Evolutionary conservation across 176 grass and related monocot species (phyloP).

Genomic region (Phyllostachys edulis): DNA sequence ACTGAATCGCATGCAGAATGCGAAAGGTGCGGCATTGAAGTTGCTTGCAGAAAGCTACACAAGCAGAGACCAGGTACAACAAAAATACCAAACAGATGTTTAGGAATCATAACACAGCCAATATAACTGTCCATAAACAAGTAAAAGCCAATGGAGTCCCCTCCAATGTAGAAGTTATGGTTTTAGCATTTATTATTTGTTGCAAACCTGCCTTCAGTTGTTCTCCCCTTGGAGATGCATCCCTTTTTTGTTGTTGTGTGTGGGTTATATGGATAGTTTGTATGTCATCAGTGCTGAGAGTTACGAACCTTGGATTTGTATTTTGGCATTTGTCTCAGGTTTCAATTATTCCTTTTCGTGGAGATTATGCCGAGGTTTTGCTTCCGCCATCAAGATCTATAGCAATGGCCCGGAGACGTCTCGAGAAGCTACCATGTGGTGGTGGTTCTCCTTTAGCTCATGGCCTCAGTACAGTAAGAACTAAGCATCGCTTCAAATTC

Average conservation of each 20-base stretch:
- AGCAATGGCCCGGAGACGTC: constrained; percentile 94
- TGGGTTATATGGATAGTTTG: too few species aligned
- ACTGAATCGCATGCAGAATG: constrained; percentile 98
- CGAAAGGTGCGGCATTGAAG: constrained; percentile 92
- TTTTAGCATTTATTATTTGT: not conserved
- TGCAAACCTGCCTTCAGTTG: not conserved
- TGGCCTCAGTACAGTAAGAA: constrained; percentile 86
- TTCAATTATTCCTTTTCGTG: constrained; percentile 94
- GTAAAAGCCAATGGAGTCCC: not conserved
- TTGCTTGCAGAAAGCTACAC: constrained; percentile 99
- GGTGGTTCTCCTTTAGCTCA: constrained; percentile 98
- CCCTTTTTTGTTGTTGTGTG: too few species aligned
- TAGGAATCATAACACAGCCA: not conserved
- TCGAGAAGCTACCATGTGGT: constrained; percentile 94
- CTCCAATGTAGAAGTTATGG: not conserved
- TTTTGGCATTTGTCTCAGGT: constrained; percentile 52
- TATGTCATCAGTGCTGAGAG: not conserved
- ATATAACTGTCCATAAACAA: not conserved
- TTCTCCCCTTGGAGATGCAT: too few species aligned
- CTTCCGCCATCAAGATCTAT: constrained; percentile 98
- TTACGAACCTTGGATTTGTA: not conserved
- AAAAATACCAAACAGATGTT: not conserved
- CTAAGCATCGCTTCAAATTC: constrained; percentile 21
- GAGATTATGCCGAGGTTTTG: constrained; percentile 97
- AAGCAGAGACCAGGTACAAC: constrained; percentile 86